Percentiles rank a stretch among this genome's conserved stretches.
Conservation (phyloP, 805 yeast species). For the Debaryomyces maramus region DNA sequence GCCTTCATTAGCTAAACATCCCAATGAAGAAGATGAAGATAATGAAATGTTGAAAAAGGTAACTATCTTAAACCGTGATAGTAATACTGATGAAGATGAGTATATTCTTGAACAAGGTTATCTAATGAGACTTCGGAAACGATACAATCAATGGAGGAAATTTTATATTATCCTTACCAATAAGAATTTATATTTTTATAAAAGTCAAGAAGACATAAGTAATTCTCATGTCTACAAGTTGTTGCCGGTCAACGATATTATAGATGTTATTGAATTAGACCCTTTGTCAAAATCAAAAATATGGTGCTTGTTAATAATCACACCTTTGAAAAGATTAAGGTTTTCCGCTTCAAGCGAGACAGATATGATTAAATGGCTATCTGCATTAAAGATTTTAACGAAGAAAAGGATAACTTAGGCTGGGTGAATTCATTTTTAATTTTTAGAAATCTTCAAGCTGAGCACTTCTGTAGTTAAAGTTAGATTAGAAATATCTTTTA, state of each 20-base stretch:
- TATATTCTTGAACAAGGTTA: constrained; percentile 41
- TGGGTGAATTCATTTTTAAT: too few species aligned
- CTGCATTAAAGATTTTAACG: constrained; percentile 36
- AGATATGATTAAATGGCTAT: constrained; percentile 50
- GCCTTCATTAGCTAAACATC: neutral
- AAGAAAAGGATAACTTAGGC: constrained; percentile 9
- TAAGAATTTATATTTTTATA: constrained; percentile 41
- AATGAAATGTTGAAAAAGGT: neutral
- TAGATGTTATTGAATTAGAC: constrained; percentile 53
- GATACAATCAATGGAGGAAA: constrained; percentile 50
- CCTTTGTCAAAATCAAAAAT: constrained; percentile 42
- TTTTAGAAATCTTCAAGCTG: too few species aligned
- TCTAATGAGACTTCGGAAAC: constrained; percentile 38
- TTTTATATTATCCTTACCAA: constrained; percentile 46
- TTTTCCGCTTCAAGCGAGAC: constrained; percentile 47
- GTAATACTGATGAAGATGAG: constrained; percentile 12
- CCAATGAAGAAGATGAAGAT: constrained; percentile 5
- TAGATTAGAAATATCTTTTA: too few species aligned
- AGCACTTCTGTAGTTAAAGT: too few species aligned
- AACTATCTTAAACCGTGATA: neutral
- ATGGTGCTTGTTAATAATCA: constrained; percentile 49
- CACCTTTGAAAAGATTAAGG: constrained; percentile 44
- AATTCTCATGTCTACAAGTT: constrained; percentile 19
- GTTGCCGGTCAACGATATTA: constrained; percentile 30
- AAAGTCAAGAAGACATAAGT: constrained; percentile 16